Base-by-base conservation (phyloP, 805 yeast genomes). In the Metschnikowia noctiluminum region DNA sequence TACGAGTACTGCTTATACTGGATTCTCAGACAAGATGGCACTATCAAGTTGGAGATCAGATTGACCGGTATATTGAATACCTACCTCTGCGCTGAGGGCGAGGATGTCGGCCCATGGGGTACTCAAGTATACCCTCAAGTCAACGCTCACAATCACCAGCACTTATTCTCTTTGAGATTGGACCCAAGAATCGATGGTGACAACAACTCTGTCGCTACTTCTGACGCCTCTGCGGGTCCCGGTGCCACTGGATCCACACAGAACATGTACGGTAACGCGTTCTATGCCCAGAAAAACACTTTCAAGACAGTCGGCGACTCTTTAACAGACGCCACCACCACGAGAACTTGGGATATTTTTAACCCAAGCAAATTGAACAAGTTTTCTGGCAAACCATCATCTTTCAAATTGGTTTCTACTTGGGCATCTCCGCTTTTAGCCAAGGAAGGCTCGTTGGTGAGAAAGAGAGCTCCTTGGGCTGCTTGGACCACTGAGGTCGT, bases 141-240 rank as follows among this genome's bases (percentile, higher is more conserved):
- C 48, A 85, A 85, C 61, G 95, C 95, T 38, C 92, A 87, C 71
- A 86, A 87, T 68, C 95, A 87, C 70, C 95, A 87, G 76, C 94
- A 87, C 71, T 69, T 87, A 71, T 87, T 87, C 68, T 79, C 89
- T 15, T 74, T 87, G 57, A 79, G 95, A 74, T 64, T 87, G 56
- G 87, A 87, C 63, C 92, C 95, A 57, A 79, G 89, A 75, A 71
- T 87, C 53, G 94, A 87, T 57, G 94, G 94, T 61, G 87, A 82
- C 54, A 81, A 81, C 57, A 87, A 87, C 73, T 83, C 91, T 45
- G 85, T 83, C 47, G 85, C 85, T 36, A 76, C 75, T 50, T 73
- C 80, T 37, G 92, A 87, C 62, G 90, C 87, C 45, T 65, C 69
- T 41, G 68, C 84, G 2, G 77, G 85, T 40, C 82, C 83, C 37